Conservation (phyloP, 257 asterid species). For the Apocynum venetum region DNA sequence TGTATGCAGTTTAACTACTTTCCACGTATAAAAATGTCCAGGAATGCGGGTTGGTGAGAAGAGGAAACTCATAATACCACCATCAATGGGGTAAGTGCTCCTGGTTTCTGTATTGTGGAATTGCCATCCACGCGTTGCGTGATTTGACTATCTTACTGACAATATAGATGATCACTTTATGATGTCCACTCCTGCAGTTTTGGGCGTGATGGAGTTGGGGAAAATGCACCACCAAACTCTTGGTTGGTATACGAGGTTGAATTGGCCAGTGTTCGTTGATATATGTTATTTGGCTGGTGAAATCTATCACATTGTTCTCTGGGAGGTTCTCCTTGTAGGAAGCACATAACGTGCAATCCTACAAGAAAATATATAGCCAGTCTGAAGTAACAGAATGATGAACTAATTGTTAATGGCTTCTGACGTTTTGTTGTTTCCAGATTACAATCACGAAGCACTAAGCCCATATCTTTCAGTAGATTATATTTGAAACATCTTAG, state of each 20-base stretch:
- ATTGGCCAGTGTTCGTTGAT: constrained; percentile 44
- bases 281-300: neutral
- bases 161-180: neutral
- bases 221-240: constrained; percentile 73
- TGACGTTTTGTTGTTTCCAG: neutral
- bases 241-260: constrained; percentile 81
- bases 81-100: constrained; percentile 68
- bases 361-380: too few relatives aligned
- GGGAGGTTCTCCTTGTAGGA: neutral
- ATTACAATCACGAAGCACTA: neutral
- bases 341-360: neutral
- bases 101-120: neutral
- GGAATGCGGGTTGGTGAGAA: constrained; percentile 90
- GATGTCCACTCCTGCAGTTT: constrained; percentile 45
- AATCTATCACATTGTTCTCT: neutral
- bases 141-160: neutral
- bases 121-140: neutral
- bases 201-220: constrained; percentile 42
- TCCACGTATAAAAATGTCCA: constrained; percentile 24
- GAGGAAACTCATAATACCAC: constrained; percentile 78
- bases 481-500: neutral
- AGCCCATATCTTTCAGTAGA: neutral
- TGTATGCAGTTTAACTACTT: constrained; percentile 5
- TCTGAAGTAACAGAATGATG: neutral
- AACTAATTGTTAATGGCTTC: neutral